These are phyloP conservation scores for Phytopythium boreale DNA, from an alignment of 352 stramenopile species.

Conservation along the genomic window DNA sequence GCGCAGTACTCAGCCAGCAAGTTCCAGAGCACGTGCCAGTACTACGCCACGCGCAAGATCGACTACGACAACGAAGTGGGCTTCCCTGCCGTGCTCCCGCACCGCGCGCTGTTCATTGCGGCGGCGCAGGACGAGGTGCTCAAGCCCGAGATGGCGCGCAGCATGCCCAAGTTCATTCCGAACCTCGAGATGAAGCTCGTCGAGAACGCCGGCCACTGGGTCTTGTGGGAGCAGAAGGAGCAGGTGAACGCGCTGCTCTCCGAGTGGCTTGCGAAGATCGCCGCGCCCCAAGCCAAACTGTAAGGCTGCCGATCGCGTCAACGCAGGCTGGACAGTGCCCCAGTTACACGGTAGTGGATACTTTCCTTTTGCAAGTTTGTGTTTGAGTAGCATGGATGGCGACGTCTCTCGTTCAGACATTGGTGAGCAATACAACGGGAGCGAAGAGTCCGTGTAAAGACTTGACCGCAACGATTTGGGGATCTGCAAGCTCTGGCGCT, in stretches of 20 bases:
- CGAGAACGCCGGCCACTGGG: conserved; percentile 56
- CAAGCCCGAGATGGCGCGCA: conserved; percentile 44
- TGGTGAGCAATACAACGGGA: too few relatives aligned
- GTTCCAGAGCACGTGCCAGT: conserved; percentile 58
- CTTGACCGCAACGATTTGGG: too few relatives aligned
- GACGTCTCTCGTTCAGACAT: too few relatives aligned
- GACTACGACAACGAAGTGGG: conserved; percentile 51
- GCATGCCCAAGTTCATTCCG: conserved; percentile 51
- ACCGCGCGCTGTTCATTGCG: conserved; percentile 62
- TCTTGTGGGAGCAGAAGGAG: conserved; percentile 54
- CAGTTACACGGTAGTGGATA: too few relatives aligned
- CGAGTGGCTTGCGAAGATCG: conserved; percentile 36
- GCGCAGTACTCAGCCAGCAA: conserved; percentile 44
- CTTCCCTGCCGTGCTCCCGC: conserved; percentile 25
- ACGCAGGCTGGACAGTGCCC: too few relatives aligned
- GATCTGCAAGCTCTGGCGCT: too few relatives aligned
- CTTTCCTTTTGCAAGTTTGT: too few relatives aligned
- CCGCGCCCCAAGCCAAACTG: conserved; percentile 15
- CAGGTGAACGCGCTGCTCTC: conserved; percentile 34
- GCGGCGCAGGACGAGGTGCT: conserved; percentile 55
- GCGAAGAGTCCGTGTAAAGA: too few relatives aligned
- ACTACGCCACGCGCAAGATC: conserved; percentile 55
- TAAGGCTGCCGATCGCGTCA: conserved; percentile 5
- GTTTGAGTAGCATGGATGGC: too few relatives aligned
- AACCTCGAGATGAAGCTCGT: conserved; percentile 54